phyloP scores from a whole-genome alignment of 176 grass and related monocot species.

The Alloteropsis semialata region DNA sequence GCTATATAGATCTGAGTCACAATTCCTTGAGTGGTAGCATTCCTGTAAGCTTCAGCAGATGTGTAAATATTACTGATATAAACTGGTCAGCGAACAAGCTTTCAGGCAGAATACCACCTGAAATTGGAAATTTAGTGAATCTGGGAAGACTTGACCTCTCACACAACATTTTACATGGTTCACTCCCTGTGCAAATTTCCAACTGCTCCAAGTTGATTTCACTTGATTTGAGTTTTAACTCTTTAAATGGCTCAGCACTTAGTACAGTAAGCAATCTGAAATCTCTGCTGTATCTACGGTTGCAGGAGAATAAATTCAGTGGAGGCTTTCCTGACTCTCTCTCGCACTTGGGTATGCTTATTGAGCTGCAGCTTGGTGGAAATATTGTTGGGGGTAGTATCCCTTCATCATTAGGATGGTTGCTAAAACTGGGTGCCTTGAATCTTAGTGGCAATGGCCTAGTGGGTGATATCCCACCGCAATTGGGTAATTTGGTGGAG shows the following conservation, averaged over 20 bases:
- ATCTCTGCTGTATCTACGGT: constrained; percentile 35
- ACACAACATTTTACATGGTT: constrained; percentile 55
- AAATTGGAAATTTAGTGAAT: constrained; percentile 51
- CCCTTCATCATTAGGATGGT: constrained; percentile 52
- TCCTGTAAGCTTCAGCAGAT: constrained; percentile 54
- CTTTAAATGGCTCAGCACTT: constrained; percentile 54
- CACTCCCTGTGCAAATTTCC: constrained; percentile 52
- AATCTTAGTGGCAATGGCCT: constrained; percentile 71
- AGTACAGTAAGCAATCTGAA: constrained; percentile 48
- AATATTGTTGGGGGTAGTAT: constrained; percentile 67
- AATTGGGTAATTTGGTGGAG: constrained; percentile 42
- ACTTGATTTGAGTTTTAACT: constrained; percentile 85
- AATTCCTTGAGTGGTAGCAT: constrained; percentile 55
- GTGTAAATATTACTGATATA: constrained; percentile 44
- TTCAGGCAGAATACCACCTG: constrained; percentile 40
- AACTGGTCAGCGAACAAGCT: constrained; percentile 65
- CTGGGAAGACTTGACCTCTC: constrained; percentile 52
- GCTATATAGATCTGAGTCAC: constrained; percentile 48
- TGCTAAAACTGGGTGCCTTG: constrained; percentile 47
- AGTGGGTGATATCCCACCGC: constrained; percentile 41
- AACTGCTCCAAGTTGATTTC: constrained; percentile 45
- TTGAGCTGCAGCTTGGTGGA: constrained; percentile 72
- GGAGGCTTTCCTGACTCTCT: constrained; percentile 56
- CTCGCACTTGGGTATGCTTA: constrained; percentile 37
- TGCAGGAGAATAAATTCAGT: constrained; percentile 70